A percentile compares a stretch with the other conserved stretches of the same genome.
Conservation (phyloP, 169 alveolate genomes). For the Eimeria brunetti region DNA sequence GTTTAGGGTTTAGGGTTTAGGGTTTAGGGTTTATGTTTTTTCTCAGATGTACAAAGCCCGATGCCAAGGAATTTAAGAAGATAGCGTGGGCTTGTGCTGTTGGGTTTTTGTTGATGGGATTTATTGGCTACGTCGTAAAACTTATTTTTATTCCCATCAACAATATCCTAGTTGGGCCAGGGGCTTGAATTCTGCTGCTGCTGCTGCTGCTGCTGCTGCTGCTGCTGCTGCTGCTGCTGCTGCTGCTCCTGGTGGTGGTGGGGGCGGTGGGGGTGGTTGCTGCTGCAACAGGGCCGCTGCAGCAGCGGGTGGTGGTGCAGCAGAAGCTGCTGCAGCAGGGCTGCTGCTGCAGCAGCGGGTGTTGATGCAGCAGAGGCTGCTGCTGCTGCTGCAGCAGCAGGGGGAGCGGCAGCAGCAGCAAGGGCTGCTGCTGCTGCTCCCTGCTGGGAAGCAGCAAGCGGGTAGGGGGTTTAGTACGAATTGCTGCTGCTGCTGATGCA, state of each 20-base stretch:
- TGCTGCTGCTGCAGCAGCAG: too few species aligned
- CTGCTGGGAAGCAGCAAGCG: too few species aligned
- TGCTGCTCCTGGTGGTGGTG: constrained; percentile 4
- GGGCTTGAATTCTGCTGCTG: not conserved
- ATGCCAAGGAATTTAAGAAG: constrained; percentile 92
- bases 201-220: constrained; percentile 27
- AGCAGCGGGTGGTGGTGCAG: too few species aligned
- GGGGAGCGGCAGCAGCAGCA: too few species aligned
- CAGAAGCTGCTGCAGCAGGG: too few species aligned
- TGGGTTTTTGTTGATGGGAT: constrained; percentile 95
- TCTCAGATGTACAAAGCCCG: constrained; percentile 94
- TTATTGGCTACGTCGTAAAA: constrained; percentile 92
- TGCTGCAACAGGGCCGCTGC: constrained; percentile 15
- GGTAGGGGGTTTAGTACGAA: too few species aligned
- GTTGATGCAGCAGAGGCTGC: too few species aligned
- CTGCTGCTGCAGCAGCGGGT: too few species aligned
- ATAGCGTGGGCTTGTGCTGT: constrained; percentile 95
- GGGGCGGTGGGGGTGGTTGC: too few species aligned
- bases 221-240: constrained; percentile 39
- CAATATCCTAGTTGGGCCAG: constrained; percentile 91
- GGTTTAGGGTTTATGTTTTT: not conserved
- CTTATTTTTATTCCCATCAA: constrained; percentile 97
- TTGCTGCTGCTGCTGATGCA: too few species aligned
- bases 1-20: too few species aligned
- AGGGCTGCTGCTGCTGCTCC: too few species aligned